Conservation (phyloP, 2,329 filamentous ascomycete species). For the Paraphoma sp. region DNA sequence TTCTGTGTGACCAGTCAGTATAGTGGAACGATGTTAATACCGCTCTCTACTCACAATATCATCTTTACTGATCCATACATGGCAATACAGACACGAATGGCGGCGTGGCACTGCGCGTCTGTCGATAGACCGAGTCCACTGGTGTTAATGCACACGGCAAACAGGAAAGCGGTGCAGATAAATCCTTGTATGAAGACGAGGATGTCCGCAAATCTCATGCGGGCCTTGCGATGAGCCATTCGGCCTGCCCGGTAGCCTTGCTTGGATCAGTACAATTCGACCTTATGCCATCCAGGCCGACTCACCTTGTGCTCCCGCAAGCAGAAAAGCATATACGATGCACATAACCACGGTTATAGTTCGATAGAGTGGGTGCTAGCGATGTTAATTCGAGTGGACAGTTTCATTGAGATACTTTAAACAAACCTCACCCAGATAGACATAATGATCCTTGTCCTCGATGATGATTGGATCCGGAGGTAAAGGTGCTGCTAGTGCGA, state of each 20-base stretch:
- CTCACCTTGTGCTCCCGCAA: conserved; percentile 27
- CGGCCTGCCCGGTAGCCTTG: conserved; percentile 29
- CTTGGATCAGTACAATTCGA: background rate
- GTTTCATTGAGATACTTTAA: too few relatives aligned
- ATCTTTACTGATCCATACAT: conserved; percentile 45
- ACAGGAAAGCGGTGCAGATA: conserved; percentile 30
- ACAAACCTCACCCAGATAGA: conserved; percentile 6
- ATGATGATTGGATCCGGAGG: background rate
- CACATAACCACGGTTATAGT: conserved; percentile 18
- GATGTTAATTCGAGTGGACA: too few relatives aligned
- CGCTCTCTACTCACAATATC: conserved; percentile 19
- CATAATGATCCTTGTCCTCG: background rate
- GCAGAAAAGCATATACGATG: conserved; percentile 17
- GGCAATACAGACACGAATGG: conserved; percentile 45
- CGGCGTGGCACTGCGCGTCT: conserved; percentile 33
- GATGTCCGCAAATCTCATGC: conserved; percentile 18
- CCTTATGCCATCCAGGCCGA: background rate
- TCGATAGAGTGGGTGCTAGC: conserved; percentile 6
- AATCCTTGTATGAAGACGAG: conserved; percentile 27
- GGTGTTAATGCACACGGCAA: conserved; percentile 32
- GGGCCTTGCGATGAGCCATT: conserved; percentile 13
- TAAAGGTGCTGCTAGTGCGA: background rate
- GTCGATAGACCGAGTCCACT: conserved; percentile 35
- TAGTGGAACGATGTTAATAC: background rate
- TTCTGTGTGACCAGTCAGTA: conserved; percentile 18